Evolutionary conservation across 1,139 yeast species (phyloP), one percentile per base, ranked within the genome.

Genomic region (Candida tropicalis): DNA sequence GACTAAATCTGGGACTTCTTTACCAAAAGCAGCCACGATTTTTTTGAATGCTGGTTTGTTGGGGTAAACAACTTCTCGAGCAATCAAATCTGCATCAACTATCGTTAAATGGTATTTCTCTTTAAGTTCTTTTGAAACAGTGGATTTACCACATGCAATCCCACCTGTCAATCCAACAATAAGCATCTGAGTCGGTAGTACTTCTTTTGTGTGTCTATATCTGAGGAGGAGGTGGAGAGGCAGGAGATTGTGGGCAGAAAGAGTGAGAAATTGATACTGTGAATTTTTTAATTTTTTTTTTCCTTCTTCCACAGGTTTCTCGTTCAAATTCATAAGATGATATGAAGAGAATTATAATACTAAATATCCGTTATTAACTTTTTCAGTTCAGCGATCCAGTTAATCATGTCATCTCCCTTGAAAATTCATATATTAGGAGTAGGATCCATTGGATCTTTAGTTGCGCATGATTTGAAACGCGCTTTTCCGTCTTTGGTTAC

Each of bases 161-260:
- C 97, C 97, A 1, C 99, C 99, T 0, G 99, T 93, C 20, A 93
- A 75, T 0, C 99, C 99, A 8, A 95, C 78, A 27, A 93, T 77
- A 42, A 93, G 77, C 99, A 93, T 93, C 12, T 5, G 25, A 11
- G 13, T 23, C 5, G 12, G 8, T n/a, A 15, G n/a, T n/a, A n/a
- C n/a, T n/a, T n/a, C n/a, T n/a, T n/a, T n/a, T 33, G 41, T 26
- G 35, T 36, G 20, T 15, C 15, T 25, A 13, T 17, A n/a, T 22
- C 15, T 27, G 15, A 24, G 31, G n/a, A n/a, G n/a, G n/a, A n/a
- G n/a, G n/a, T n/a, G n/a, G n/a, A n/a, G n/a, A n/a, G n/a, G n/a
- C n/a, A n/a, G n/a, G n/a, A 11, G 12, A 13, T 11, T 38, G 25
- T 25, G 39, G 18, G 17, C 8, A 8, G 25, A 11, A 28, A 34